Evolutionary conservation across 2,329 filamentous ascomycete species (phyloP), one percentile per base, ranked within the genome.

Genomic region (Pestalotiopsis sp.): DNA sequence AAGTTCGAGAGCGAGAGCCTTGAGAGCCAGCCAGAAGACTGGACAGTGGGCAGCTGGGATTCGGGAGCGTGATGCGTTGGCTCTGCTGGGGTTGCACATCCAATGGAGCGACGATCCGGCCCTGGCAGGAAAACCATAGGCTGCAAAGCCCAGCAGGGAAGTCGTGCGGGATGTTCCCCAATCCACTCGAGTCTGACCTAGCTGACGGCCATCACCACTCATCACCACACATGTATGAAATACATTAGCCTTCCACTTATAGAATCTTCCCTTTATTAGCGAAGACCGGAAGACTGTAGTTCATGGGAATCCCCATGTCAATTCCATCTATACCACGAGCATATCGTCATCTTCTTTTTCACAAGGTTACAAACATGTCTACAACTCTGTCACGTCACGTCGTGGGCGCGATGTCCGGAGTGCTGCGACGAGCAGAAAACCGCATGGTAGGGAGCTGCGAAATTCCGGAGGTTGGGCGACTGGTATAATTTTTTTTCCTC

Each of bases 51-150:
- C 58, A 25, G 66, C 66, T 62, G 66, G 66, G 66, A 38, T 63
- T 67, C 25, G 20, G 66, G 66, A 63, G 57, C 25, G 45, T 63
- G 68, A 69, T 63, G 68, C 68, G 66, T 68, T 68, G 66, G 45
- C 66, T 27, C 4, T 63, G 58, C 59, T 57, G 66, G 66, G 66
- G 41, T 45, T 56, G 57, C 20, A 25, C 58, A 63, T 25, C 66
- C 66, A 67, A 67, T 67, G 57, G 36, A 31, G 40, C 52, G 27
- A 57, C 20, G 49, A 58, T 17, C 31, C 63, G 66, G 59, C 58
- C 64, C 67, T 67, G 62, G 49, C 66, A 63, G 45, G 45, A 60
- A 65, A 58, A 56, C 57, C 45, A 66, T 59, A 66, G 61, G 66
- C 62, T 69, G 68, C 68, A 69, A 59, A 45, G 40, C 59, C 65